Evolutionary conservation across 2,329 filamentous ascomycete species (phyloP).

Genomic region (Chrysosporium queenslandicum): DNA sequence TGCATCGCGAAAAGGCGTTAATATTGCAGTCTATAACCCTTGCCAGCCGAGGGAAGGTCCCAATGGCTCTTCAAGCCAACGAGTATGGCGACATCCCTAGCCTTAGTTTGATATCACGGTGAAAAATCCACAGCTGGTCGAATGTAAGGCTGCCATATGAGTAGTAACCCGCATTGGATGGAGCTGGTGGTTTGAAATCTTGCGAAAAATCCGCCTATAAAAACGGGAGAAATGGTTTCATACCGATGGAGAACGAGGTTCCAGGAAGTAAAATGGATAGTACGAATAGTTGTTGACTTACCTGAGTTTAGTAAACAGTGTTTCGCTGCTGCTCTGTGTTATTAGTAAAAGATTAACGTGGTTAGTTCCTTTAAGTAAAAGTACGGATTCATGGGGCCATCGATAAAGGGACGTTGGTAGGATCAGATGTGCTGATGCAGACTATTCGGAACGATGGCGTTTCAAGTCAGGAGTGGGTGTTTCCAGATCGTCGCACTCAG

Average conservation of each 20-base stretch:
- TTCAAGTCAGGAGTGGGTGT: constrained; percentile 10
- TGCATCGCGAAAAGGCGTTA: not conserved
- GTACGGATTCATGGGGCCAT: too few species aligned
- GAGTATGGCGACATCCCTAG: not conserved
- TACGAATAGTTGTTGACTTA: not conserved
- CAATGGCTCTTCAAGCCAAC: not conserved
- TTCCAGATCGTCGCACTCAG: constrained; percentile 11
- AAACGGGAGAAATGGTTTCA: not conserved
- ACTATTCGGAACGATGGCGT: constrained; percentile 15
- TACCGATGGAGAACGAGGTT: not conserved
- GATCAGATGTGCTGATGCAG: not conserved
- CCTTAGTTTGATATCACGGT: not conserved
- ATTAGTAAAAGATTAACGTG: not conserved
- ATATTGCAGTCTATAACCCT: not conserved
- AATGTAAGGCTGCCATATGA: not conserved
- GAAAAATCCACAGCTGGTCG: not conserved
- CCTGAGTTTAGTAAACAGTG: not conserved
- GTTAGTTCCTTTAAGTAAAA: not conserved
- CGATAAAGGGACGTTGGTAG: not conserved
- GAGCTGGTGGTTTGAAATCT: not conserved
- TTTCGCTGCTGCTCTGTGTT: not conserved
- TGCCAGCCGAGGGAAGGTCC: not conserved
- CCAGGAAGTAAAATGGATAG: not conserved
- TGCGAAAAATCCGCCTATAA: not conserved
- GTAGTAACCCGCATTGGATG: not conserved